Base-by-base conservation (phyloP, 2,329 filamentous ascomycete genomes). In the Alternaria ethzedia region DNA sequence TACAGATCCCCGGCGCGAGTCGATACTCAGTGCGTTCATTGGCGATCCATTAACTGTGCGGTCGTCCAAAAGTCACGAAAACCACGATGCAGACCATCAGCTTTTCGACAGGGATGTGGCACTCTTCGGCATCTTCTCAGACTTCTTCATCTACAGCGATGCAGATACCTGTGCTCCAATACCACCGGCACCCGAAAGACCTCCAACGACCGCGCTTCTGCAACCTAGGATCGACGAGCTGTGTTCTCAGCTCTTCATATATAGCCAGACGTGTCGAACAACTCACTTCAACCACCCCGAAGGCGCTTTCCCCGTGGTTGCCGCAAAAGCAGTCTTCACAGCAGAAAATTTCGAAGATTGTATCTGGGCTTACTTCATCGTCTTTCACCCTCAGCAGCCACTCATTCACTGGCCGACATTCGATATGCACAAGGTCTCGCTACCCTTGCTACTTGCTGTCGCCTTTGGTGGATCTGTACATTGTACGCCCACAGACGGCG, bases 341-440 rank as follows among this genome's bases (percentile, higher is more conserved):
- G 52, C 25, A 3, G 28, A 59, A 6, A 69, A 61, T 13, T 20
- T 69, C 6, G 52, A 28, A 6, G 25, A 55, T 7, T 83, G 81
- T 57, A 68, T 82, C 5, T 69, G 72, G 2, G 70, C 83, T 4
- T 85, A 83, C 57, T 84, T 84, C 59, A 78, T 79, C 41, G 80
- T 79, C 60, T 84, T 83, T 79, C 82, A 85, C 32, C 78, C 78
- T 3, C 82, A 82, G 58, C 82, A 79, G 58, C 71, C 82, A 1
- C 80, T 85, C 26, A 68, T 85, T 5, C 82, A 84, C 65, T 64
- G 70, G 9, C 77, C 80, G 6, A 78, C 81, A 0, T 84, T 84
- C 56, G 74, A 82, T 58, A 73, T 79, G 3, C 76, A 82, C 13
- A 73, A 72, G 2, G 75, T 76, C 4, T 70, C 80, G 3, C 64